Percentiles rank a stretch among this genome's conserved stretches.
Evolutionary conservation across 75 land plant genomes (phyloP).

Genomic region (Azolla pinnata): DNA sequence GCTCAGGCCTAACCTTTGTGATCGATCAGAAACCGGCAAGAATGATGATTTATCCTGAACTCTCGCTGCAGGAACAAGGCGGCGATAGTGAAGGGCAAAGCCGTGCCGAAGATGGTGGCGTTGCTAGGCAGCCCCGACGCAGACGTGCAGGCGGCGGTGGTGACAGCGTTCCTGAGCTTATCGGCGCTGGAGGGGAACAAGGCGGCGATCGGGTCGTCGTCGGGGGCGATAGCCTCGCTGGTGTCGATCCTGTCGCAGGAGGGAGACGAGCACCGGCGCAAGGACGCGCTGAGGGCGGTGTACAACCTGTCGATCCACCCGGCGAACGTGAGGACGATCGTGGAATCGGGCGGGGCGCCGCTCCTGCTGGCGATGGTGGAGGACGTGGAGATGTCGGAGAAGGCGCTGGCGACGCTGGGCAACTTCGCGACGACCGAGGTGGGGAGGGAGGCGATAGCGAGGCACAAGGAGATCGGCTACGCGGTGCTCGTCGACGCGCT

Average conservation of each 20-base stretch:
- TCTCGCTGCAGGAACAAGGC: slow-evolving; percentile 75
- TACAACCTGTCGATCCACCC: slow-evolving; percentile 68
- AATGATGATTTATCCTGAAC: too few relatives aligned
- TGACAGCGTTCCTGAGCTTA: slow-evolving; percentile 53
- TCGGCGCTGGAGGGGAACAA: slow-evolving; percentile 75
- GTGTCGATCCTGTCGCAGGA: slow-evolving; percentile 15
- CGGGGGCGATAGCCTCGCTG: slow-evolving; percentile 55
- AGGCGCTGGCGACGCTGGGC: slow-evolving; percentile 46
- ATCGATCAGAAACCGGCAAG: too few relatives aligned
- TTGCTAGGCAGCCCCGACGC: slow-evolving; percentile 23
- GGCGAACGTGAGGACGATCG: slow-evolving; percentile 29
- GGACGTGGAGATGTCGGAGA: slow-evolving; percentile 35
- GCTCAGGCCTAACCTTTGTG: too few relatives aligned
- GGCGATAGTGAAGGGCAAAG: slow-evolving; percentile 64
- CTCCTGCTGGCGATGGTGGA: slow-evolving; percentile 33
- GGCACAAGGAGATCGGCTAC: slow-evolving; percentile 21
- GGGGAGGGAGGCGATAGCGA: slow-evolving; percentile 43
- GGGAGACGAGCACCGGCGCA: slow-evolving; percentile 17
- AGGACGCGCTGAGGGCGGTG: slow-evolving; percentile 59
- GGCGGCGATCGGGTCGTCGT: slow-evolving; percentile 48
- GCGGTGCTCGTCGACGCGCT: slow-evolving; percentile 54
- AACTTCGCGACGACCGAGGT: slow-evolving; percentile 50
- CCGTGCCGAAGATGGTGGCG: slow-evolving; percentile 56
- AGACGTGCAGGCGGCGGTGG: slow-evolving; percentile 39
- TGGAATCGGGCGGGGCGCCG: slow-evolving; percentile 36